Conservation (phyloP, 352 stramenopile genomes). For the Globisporangium emineosum region DNA sequence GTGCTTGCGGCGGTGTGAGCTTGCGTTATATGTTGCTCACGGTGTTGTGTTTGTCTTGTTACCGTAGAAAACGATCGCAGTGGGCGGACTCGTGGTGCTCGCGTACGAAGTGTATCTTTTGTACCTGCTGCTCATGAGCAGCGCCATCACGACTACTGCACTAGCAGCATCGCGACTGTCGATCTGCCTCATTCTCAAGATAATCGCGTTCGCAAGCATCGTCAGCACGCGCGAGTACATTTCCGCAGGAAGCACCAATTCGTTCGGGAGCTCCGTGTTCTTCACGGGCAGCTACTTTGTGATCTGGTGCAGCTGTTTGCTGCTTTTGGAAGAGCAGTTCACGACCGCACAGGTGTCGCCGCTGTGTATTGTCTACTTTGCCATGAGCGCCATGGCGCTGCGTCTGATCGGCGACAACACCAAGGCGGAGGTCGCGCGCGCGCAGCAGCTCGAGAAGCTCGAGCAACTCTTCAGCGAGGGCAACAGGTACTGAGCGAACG, state of each 20-base stretch:
- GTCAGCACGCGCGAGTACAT: constrained; percentile 39
- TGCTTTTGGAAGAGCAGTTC: constrained; percentile 28
- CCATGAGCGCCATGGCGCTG: constrained; percentile 23
- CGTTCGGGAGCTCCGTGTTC: constrained; percentile 29
- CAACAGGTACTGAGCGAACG: constrained; percentile 11
- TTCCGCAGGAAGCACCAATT: constrained; percentile 16
- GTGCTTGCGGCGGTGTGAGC: no score
- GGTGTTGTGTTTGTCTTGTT: no score
- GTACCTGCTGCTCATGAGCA: constrained; percentile 25
- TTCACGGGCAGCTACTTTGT: constrained; percentile 33
- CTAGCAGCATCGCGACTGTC: constrained; percentile 13
- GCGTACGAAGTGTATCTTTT: constrained; percentile 40
- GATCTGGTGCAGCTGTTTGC: constrained; percentile 30
- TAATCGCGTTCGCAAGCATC: constrained; percentile 34
- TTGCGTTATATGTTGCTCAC: not conserved
- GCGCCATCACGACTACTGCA: not conserved
- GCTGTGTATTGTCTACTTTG: constrained; percentile 39
- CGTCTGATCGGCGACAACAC: constrained; percentile 50
- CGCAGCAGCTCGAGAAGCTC: constrained; percentile 56
- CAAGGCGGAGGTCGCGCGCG: constrained; percentile 42
- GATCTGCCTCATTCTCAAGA: constrained; percentile 38
- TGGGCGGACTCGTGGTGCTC: constrained; percentile 36
- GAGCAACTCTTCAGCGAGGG: constrained; percentile 24
- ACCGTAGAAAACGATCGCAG: constrained; percentile 30
- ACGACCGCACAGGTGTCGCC: constrained; percentile 40